Base-by-base conservation (phyloP, 1,139 yeast genomes). In the Scheffersomyces quercinus region DNA sequence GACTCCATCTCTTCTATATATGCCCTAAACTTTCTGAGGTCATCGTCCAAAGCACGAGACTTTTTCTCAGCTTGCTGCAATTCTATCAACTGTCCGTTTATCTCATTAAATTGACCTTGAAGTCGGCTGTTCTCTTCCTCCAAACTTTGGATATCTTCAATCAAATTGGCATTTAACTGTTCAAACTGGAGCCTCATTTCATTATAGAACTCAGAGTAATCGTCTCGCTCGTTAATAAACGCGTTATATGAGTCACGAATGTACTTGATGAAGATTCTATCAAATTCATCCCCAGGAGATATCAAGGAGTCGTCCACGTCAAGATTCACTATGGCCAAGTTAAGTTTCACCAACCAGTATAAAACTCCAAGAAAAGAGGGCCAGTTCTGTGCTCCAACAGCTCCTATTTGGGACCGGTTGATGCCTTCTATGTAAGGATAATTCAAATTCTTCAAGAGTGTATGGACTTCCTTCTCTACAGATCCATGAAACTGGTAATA, bases 381-480 rank as follows among this genome's bases (percentile, higher is more conserved):
- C 97, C 97, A 89, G 55, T 85, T 85, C 46, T 85, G 85, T 1
- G 96, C 96, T 2, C 97, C 97, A 6, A 89, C 97, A 0, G 97
- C 97, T 39, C 91, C 83, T 29, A 90, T 83, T 59, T 88, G 96
- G 0, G 93, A 84, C 56, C 90, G 81, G 61, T 85, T 87, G 37
- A 90, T 83, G 0, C 87, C 74, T 36, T 88, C 96, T 45, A 89
- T 63, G 60, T 85, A 88, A 1, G 98, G 97, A 58, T 90, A 91
- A 41, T 79, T 80, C 48, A 89, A 64, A 29, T 75, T 73, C 56
- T 81, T 83, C 51, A 91, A 67, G 12, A 88, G 67, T 15, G 78
- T 74, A 52, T 83, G 84, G 9, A 90, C 88, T 50, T 91, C 97
- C 42, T 79, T 76, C 51, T 90, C 97, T 35, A 86, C 77, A 12